Base-by-base conservation (phyloP, 2,329 filamentous ascomycete genomes). In the Cladosporium sp. region DNA sequence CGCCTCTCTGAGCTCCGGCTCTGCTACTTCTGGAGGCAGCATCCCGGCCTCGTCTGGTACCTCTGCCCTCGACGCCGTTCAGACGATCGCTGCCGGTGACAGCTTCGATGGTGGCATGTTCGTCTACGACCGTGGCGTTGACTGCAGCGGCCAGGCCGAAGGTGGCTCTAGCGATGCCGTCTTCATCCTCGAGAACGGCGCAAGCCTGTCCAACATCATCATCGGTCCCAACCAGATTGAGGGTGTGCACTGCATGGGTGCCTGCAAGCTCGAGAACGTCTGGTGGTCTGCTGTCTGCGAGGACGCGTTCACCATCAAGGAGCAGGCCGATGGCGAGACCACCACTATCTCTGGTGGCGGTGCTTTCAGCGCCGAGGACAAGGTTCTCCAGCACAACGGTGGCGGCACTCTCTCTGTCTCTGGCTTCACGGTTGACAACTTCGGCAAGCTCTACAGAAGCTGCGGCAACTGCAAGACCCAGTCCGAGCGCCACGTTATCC, bases 171-270 rank as follows among this genome's bases (percentile, higher is more conserved):
- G 61, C 1, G 64, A 73, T 43, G 74, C 77, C 38, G 76, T 79
- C 62, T 80, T 80, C 69, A 67, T 76, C 54, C 67, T 80, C 52
- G 67, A 75, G 60, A 66, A 71, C 43, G 77, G 77, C 22, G 78
- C 70, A 30, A 77, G 71, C 27, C 64, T 79, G 16, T 72, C 70
- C 56, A 78, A 78, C 57, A 75, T 75, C 59, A 77, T 79, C 60
- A 78, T 78, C 49, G 76, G 77, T 33, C 69, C 67, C n/a, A 70
- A 74, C 55, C 69, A 77, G 53, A 69, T 72, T 38, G 76, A 78
- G 63, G 76, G 71, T 46, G 69, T 78, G 20, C 75, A 79, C 66
- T 78, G 76, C 64, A 64, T 70, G 50, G 75, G 73, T 25, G 62
- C 77, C 35, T 50, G 48, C 40, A 50, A 43, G 32, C 33, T 50